Percentiles rank a stretch among this genome's conserved stretches.
phyloP scores from a whole-genome alignment of 257 asterid species.

The Solanum peruvianum region DNA sequence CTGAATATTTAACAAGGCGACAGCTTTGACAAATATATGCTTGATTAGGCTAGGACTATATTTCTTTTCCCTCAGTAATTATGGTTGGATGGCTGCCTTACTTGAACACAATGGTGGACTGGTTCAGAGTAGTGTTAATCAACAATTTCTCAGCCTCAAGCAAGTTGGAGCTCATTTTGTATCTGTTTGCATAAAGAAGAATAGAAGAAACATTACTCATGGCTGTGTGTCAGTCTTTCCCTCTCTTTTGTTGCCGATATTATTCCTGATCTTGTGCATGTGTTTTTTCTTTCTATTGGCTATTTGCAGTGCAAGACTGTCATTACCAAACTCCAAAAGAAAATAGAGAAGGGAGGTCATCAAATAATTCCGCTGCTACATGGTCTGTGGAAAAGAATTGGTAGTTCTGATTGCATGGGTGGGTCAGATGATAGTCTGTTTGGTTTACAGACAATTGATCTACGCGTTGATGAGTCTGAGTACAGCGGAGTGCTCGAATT shows the following conservation, averaged over 20 bases:
- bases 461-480: conserved; percentile 56
- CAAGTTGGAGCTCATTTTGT: background rate
- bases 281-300: background rate
- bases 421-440: conserved; percentile 47
- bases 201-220: background rate
- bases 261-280: background rate
- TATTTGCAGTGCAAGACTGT: conserved; percentile 84
- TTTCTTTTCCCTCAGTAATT: background rate
- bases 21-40: background rate
- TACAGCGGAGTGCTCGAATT: conserved; percentile 69
- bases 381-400: conserved; percentile 85
- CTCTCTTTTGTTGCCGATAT: background rate
- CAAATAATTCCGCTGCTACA: conserved; percentile 79
- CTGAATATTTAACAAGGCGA: background rate
- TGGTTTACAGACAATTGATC: conserved; percentile 55
- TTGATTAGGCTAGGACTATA: background rate
- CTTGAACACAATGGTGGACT: background rate
- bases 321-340: conserved; percentile 71
- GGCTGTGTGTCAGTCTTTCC: background rate
- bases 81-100: background rate
- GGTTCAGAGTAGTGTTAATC: background rate
- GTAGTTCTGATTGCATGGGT: conserved; percentile 35
- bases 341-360: conserved; percentile 76
- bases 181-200: background rate
- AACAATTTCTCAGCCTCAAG: background rate